Base-by-base conservation (phyloP, 306 rosid genomes). In the Sechiopsis laciniata region DNA sequence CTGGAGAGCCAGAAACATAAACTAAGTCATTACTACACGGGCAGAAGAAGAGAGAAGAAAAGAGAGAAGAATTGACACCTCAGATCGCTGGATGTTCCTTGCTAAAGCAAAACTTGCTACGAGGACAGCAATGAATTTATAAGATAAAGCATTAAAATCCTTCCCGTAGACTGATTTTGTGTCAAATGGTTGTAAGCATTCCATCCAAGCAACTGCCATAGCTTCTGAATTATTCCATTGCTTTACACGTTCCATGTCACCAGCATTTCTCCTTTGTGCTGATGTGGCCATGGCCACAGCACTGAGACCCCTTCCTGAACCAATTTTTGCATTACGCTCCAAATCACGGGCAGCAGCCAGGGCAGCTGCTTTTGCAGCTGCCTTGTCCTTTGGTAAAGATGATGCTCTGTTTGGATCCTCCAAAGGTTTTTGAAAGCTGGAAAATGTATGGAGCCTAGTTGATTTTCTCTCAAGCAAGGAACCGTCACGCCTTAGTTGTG, bases 211-310 rank as follows among this genome's bases (percentile, higher is more conserved):
- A 84, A 91, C 95, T 82, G 84, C 99, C 99, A 89, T 94, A 70
- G 99, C 97, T 89, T 94, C 99, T 75, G 90, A 80, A 73, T 86
- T 55, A 83, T 70, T 94, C 99, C 99, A 94, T 80, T 97, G 86
- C 84, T 73, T 80, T 78, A 87, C 97, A 46, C 97, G 97, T 68
- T 91, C 96, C 88, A 76, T 80, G 83, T 94, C 97, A 82, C 97
- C 77, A 62, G 81, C 85, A 81, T 22, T 89, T 82, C 99, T 86
- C 83, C 99, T 68, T 78, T 91, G 96, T 67, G 95, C 91, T 79
- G 99, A 94, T 26, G 99, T 94, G 79, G 99, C 99, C 99, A 94
- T 94, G 67, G 99, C 99, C 78, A 94, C 92, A 58, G 99, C 99
- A 80, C 95, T 89, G 72, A 94, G 97, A 73, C 99, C 99, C 83